Evolutionary conservation across 345 rosid species (phyloP), one percentile per base, ranked within the genome.

Genomic region (Brassica rapa): DNA sequence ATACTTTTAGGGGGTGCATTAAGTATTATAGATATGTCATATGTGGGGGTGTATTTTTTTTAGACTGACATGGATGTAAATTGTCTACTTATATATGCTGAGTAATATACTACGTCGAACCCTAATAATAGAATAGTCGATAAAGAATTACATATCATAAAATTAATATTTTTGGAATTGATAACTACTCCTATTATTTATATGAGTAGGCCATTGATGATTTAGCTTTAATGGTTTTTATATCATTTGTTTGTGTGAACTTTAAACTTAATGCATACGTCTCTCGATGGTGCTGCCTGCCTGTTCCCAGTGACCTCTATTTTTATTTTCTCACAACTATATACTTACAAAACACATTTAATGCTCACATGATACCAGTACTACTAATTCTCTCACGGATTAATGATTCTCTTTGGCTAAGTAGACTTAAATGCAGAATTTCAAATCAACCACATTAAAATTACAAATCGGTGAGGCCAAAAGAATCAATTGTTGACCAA

Each of bases 191-290:
- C 6, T 23, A 35, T 1, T 51, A 78, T 78, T 71, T 72, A 78
- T 56, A 6, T 55, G 49, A 24, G 64, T 80, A 62, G 41, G 75
- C 51, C 60, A 79, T 75, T 88, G 86, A 84, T 86, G 70, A 78
- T 83, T 83, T 76, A 84, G 83, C 82, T 82, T 83, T 66, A 61
- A 73, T 64, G 71, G 39, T 25, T 69, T 75, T 46, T 73, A 30
- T 76, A 67, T 41, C 55, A 23, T 68, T 53, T 76, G 23, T 35
- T 53, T 37, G 61, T 39, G 49, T 53, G 84, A 86, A 84, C 83
- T 88, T 53, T 53, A 23, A 53, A 89, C 86, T 84, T 77, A 89
- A 87, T 86, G 91, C 89, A 8, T 78, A 77, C 83, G 70, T 83
- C 75, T 81, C 82, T 83, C 84, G 82, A 88, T 27, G 85, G 74